Evolutionary conservation across 202 grass and related monocot genomes (phyloP).

Genomic region (Panicum virgatum): DNA sequence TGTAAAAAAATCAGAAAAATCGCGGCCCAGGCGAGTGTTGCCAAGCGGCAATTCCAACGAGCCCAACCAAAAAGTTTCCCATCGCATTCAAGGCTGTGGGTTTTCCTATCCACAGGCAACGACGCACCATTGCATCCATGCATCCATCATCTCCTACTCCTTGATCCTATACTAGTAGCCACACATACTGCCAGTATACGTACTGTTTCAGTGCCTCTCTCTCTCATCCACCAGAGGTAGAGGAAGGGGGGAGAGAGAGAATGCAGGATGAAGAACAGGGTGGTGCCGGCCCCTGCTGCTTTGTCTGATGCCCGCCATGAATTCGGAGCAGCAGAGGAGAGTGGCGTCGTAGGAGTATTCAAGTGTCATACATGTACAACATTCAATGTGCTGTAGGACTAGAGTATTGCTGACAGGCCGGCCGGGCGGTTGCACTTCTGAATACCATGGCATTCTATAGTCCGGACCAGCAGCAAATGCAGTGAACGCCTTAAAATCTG

Average conservation of each 20-base stretch:
- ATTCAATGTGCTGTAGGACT: constrained; percentile 22
- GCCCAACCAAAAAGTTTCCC: constrained; percentile 38
- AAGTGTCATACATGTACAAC: neutral
- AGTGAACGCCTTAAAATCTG: constrained; percentile 22
- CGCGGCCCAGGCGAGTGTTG: constrained; percentile 8
- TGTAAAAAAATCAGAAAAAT: no score
- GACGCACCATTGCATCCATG: neutral
- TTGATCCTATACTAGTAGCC: no score
- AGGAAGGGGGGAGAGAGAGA: neutral
- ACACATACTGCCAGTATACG: neutral
- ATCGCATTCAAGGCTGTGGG: constrained; percentile 49
- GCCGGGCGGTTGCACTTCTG: constrained; percentile 8
- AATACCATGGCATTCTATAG: constrained; percentile 29
- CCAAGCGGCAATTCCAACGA: constrained; percentile 45
- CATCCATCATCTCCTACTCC: neutral
- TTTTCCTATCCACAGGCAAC: constrained; percentile 45
- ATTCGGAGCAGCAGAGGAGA: neutral
- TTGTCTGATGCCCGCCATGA: constrained; percentile 19
- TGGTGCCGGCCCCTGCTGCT: neutral
- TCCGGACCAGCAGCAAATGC: neutral
- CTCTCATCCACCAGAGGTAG: no score
- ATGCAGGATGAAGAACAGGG: neutral
- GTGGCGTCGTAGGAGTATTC: neutral
- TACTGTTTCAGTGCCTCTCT: neutral
- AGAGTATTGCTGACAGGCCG: neutral